Evolutionary conservation across 1,284 basidiomycete genomes (phyloP), one percentile per base, ranked within the genome.

Genomic region (Thelephora terrestris): DNA sequence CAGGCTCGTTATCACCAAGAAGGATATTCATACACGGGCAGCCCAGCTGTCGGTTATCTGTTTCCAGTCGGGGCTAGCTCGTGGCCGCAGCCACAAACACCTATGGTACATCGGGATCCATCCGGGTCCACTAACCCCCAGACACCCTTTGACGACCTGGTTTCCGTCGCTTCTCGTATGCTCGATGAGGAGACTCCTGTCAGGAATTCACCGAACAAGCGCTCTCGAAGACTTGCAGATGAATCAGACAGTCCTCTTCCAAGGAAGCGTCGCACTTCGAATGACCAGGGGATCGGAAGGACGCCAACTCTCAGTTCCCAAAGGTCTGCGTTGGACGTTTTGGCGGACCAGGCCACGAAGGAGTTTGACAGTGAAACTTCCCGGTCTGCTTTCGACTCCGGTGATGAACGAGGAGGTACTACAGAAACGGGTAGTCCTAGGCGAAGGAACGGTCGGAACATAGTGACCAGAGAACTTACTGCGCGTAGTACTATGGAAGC

Each of bases 321-420:
- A 38, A 68, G 63, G 52, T 78, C 74, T 49, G 81, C 77, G 4
- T 62, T 85, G 56, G 81, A 85, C 54, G 80, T 84, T 32, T 66
- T 85, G 27, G 83, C 83, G 7, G 81, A 85, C 56, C 80, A 85
- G 59, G 81, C 81, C 2, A 80, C 79, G 23, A 58, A 61, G 53
- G 58, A 58, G 50, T 32, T 32, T 10, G 29, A 32, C 29, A 32
- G 29, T 32, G 29, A 32, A 14, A 32, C 29, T 3, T 32, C 29
- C 7, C 29, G 29, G 29, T 32, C 29, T 32, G 29, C 29, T 14
- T 32, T 32, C 9, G 29, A 32, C 12, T 32, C 29, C 9, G 29
- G 29, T 12, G 29, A 32, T 12, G 29, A 32, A 32, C 29, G 29
- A 14, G 29, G 29, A 14, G 29, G 6, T 32, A 12, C 29, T 3